These are phyloP conservation scores for Emericellopsis cladophorae DNA, from an alignment of 2,329 filamentous ascomycete genomes.

Conservation along the genomic window DNA sequence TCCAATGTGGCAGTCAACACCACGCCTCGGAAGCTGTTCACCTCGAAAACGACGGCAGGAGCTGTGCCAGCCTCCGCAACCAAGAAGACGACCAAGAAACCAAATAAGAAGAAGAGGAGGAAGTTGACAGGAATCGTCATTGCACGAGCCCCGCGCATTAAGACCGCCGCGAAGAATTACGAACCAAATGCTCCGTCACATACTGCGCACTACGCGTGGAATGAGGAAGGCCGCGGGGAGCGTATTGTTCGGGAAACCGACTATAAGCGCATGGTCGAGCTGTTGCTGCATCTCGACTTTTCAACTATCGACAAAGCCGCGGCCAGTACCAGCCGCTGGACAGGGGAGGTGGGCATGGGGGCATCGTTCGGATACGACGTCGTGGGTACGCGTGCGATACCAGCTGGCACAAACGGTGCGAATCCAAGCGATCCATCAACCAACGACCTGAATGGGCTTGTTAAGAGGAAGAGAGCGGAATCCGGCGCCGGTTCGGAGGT, in stretches of 20 bases:
- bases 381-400: slow-evolving; percentile 25
- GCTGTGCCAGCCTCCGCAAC: slow-evolving; percentile 2
- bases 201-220: slow-evolving; percentile 57
- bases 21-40: slow-evolving; percentile 19
- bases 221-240: slow-evolving; percentile 45
- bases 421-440: slow-evolving; percentile 9
- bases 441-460: slow-evolving; percentile 34
- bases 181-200: slow-evolving; percentile 32
- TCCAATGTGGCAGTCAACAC: slow-evolving; percentile 14
- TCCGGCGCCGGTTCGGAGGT: slow-evolving; percentile 7
- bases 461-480: slow-evolving; percentile 32
- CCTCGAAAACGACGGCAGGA: slow-evolving; percentile 6
- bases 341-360: slow-evolving; percentile 48
- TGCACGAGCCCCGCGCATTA: slow-evolving; percentile 51
- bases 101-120: slow-evolving; percentile 17
- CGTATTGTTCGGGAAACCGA: slow-evolving; percentile 48
- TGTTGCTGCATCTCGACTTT: slow-evolving; percentile 65
- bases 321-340: slow-evolving; percentile 57
- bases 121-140: slow-evolving; percentile 47
- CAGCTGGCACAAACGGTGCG: slow-evolving; percentile 1
- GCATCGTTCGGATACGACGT: slow-evolving; percentile 37
- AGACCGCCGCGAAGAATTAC: slow-evolving; percentile 40
- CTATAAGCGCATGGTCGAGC: slow-evolving; percentile 56
- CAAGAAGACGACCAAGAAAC: slow-evolving; percentile 13
- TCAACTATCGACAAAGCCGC: slow-evolving; percentile 48